Base-by-base conservation (phyloP, 1,284 basidiomycete species). In the Spongispora temasekensis region DNA sequence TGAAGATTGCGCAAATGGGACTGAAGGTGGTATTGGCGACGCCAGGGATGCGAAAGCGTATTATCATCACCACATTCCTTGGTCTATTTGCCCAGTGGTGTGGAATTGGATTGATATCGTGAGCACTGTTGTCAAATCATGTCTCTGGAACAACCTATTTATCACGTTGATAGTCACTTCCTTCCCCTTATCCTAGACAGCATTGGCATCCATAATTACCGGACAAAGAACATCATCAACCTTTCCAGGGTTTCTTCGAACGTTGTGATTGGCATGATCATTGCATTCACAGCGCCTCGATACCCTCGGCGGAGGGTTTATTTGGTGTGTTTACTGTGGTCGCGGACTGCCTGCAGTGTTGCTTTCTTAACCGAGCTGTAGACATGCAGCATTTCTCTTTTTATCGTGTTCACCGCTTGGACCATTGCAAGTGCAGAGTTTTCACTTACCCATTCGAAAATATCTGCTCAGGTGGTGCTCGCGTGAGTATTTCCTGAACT, bases 61-160 rank as follows among this genome's bases (percentile, higher is more conserved):
- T 53, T 19, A 35, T 60, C 9, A 30, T 66, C 6, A 23, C 66
- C 21, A 27, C 44, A 2, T 56, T 54, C 17, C 40, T 85, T 35
- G 84, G 79, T 15, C 67, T 85, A 53, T 79, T 77, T 30, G 81
- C 78, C 12, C 82, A 84, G 61, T 85, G 82, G 61, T 34, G 55
- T 31, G 67, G 67, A 15, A 23, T 25, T 37, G 65, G 67, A 21
- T 31, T 53, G 4, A 42, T 50, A 21, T 32, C 54, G 67, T 64
- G 46, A 56, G 64, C 27, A 19, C 6, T 1, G 25, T n/a, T 23
- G 12, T 27, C 19, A 28, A 0, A 19, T 9, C 4, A 25, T 2
- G 17, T 21, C 5, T 23, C 3, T 17, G 9, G 13, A 15, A 25
- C 13, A 23, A 3, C n/a, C 32, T 4, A 3, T 46, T 57, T 12